Conservation (phyloP, 495 filamentous ascomycete genomes). For the Penicillium desertorum region DNA sequence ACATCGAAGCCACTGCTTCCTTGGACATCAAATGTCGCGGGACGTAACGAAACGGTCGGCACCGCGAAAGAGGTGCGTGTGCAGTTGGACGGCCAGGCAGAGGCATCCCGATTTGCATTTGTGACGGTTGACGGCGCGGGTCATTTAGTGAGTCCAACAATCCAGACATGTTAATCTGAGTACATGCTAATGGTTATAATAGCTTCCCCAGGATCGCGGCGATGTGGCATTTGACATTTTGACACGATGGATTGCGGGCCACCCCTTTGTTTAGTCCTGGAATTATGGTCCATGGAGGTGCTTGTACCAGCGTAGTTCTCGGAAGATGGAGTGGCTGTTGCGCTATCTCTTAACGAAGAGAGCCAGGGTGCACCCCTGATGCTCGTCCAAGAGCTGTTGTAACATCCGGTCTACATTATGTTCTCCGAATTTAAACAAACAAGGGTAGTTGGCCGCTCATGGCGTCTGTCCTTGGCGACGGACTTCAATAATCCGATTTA, state of each 20-base stretch:
- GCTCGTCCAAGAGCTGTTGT: neutral
- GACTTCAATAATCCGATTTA: no score
- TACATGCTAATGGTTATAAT: conserved; percentile 7
- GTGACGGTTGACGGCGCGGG: conserved; percentile 31
- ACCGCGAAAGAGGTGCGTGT: conserved; percentile 26
- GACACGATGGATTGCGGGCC: conserved; percentile 34
- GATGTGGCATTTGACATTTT: conserved; percentile 39
- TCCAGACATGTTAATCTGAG: neutral
- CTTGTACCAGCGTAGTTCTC: no score
- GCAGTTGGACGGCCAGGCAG: neutral
- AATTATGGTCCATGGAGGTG: neutral
- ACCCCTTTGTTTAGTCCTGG: conserved; percentile 16
- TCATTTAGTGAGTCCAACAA: conserved; percentile 25
- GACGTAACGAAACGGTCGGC: conserved; percentile 19
- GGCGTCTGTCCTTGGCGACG: no score
- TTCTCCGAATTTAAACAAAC: neutral
- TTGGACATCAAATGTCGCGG: conserved; percentile 34
- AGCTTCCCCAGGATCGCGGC: conserved; percentile 39
- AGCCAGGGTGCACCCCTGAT: neutral
- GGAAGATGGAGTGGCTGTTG: neutral
- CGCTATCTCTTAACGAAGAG: neutral
- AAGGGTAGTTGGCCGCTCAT: no score
- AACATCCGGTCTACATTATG: neutral
- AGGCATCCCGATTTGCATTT: conserved; percentile 28
- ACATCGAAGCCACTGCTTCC: conserved; percentile 32